These are phyloP conservation scores for Rubroboletus pulcherrimus DNA, from an alignment of 768 basidiomycete genomes.

Conservation along the genomic window DNA sequence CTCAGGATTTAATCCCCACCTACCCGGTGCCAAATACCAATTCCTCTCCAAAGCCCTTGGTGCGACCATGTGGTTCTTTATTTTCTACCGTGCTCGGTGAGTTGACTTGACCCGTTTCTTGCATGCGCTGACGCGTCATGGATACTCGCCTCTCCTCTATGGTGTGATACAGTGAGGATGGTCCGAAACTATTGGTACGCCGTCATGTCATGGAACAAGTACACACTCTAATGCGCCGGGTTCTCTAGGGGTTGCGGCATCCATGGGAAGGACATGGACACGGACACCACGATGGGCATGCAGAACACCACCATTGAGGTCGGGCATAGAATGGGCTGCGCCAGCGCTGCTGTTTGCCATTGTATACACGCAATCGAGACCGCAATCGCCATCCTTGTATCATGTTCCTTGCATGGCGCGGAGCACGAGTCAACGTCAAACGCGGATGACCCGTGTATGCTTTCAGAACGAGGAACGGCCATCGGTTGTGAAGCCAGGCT, in stretches of 20 bases:
- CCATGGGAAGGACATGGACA: slow-evolving; percentile 65
- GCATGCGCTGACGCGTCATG: not conserved
- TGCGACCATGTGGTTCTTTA: slow-evolving; percentile 98
- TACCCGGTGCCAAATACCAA: slow-evolving; percentile 71
- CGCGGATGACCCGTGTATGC: not conserved
- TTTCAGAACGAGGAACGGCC: not conserved
- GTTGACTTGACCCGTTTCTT: slow-evolving; percentile 26
- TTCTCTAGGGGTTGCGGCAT: slow-evolving; percentile 50
- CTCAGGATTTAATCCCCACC: slow-evolving; percentile 85
- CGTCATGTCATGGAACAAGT: not conserved
- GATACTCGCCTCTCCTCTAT: not conserved
- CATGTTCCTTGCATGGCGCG: not conserved
- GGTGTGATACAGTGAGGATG: slow-evolving; percentile 57
- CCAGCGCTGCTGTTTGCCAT: not conserved
- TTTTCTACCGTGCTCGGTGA: slow-evolving; percentile 92
- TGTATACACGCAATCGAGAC: slow-evolving; percentile 10
- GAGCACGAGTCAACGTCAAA: not conserved
- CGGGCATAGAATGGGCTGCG: slow-evolving; percentile 11
- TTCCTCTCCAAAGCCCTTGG: slow-evolving; percentile 83
- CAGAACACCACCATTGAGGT: slow-evolving; percentile 40
- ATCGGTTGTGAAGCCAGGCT: not conserved
- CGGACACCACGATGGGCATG: slow-evolving; percentile 36
- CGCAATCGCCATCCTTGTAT: not conserved
- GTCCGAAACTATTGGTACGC: slow-evolving; percentile 64
- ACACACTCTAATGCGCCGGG: not conserved